A percentile compares a stretch with the other conserved stretches of the same genome.
phyloP scores from a whole-genome alignment of 2,329 filamentous ascomycete genomes.

The Ampelomyces quisqualis region DNA sequence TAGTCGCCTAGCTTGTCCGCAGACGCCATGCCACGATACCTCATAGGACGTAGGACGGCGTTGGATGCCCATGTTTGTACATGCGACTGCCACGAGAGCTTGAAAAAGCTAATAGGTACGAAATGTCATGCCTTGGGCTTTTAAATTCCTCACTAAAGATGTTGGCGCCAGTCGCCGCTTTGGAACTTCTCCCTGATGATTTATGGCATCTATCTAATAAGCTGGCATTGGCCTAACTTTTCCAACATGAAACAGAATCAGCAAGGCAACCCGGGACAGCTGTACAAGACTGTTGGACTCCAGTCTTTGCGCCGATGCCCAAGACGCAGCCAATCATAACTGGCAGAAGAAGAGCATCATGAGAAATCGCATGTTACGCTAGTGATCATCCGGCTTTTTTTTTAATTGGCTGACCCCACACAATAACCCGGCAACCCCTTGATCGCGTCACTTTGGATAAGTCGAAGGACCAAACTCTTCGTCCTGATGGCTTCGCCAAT shows the following conservation, averaged over 20 bases:
- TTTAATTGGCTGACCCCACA: slow-evolving; percentile 9
- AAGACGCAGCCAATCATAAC: too few relatives aligned
- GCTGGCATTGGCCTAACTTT: too few relatives aligned
- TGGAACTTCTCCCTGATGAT: too few relatives aligned
- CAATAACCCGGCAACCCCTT: slow-evolving; percentile 2
- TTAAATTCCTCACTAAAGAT: background rate
- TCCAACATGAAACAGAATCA: too few relatives aligned
- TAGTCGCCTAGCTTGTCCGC: slow-evolving; percentile 22
- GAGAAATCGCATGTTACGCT: background rate
- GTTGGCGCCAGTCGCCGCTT: background rate
- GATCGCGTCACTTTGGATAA: slow-evolving; percentile 10
- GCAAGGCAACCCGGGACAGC: too few relatives aligned
- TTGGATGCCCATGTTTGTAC: slow-evolving; percentile 32
- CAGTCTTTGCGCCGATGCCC: too few relatives aligned
- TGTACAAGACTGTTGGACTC: too few relatives aligned
- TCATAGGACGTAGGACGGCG: slow-evolving; percentile 13
- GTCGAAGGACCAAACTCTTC: slow-evolving; percentile 6
- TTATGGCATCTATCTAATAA: too few relatives aligned
- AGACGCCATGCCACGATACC: slow-evolving; percentile 19
- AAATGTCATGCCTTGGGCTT: slow-evolving; percentile 11
- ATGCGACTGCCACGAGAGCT: slow-evolving; percentile 29
- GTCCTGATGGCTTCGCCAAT: slow-evolving; percentile 2
- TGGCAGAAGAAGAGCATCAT: slow-evolving; percentile 3
- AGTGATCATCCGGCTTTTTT: too few relatives aligned
- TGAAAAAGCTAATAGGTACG: slow-evolving; percentile 13